Evolutionary conservation across 768 basidiomycete species (phyloP), one percentile per base, ranked within the genome.

Genomic region (Boletus rubroflammeus): DNA sequence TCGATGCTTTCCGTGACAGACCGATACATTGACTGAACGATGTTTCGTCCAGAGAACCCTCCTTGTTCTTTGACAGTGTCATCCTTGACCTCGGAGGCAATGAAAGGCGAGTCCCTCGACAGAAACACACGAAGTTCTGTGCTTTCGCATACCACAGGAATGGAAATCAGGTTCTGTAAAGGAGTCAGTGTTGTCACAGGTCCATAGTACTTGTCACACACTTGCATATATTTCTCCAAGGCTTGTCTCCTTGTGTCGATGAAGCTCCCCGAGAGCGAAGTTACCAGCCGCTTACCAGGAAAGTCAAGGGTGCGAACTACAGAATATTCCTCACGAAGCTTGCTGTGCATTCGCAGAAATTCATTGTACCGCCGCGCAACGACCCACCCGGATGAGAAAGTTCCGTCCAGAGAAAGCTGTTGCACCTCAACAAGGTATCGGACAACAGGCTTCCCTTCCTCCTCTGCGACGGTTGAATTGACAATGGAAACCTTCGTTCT

Each of bases 1-100:
- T 99, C 97, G 63, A 98, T 86, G 67, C 93, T 94, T 58, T 92
- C 90, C 6, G 96, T 83, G 43, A 99, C 90, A 25, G 93, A 91
- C 29, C 88, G 85, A 67, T 96, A 98, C 53, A 99, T 81, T 23
- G 85, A 88, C 51, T 86, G 86, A 50, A 98, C 90, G 35, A 97
- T 78, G 52, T 84, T 85, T 14, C 83, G 83, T 7, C 87, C 86
- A 19, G 86, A 83, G 62, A 87, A 85, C 0, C 76, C 66, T 14
- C 73, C 69, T 6, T 75, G 61, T 11, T 73, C 66, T 67, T 85
- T 82, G 11, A 13, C 55, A 60, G n/a, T 47, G 46, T 75, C 73
- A 19, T 68, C 71, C 39, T 63, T 70, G 9, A 73, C 57, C 44
- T 80, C 79, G 1, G 82, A 76, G 13, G 86, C 83, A 55, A 85